These are phyloP conservation scores for Calonectria henricotiae DNA, from an alignment of 2,329 filamentous ascomycete species.

Conservation along the genomic window DNA sequence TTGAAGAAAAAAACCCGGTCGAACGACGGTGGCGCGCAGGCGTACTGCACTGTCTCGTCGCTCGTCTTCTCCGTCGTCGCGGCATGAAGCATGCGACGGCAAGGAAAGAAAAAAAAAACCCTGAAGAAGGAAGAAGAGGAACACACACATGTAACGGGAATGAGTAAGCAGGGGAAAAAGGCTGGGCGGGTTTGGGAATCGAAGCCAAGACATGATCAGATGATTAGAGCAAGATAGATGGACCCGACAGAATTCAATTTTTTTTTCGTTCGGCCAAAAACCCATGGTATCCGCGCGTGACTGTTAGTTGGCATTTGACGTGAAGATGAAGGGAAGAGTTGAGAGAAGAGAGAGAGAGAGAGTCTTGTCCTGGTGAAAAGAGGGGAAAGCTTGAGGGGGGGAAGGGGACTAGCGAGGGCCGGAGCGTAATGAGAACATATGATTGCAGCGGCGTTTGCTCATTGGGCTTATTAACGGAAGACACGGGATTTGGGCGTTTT, in stretches of 20 bases:
- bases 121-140: neutral
- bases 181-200: neutral
- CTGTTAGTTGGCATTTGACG: no score
- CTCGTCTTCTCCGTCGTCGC: neutral
- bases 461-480: constrained; percentile 16
- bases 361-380: neutral
- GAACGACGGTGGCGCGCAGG: constrained; percentile 2
- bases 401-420: constrained; percentile 5
- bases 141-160: neutral
- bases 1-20: neutral
- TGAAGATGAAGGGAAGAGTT: neutral
- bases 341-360: neutral
- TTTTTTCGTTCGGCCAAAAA: constrained; percentile 27
- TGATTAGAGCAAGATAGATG: constrained; percentile 38
- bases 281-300: neutral
- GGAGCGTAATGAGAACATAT: neutral
- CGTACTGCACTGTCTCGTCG: neutral
- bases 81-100: neutral
- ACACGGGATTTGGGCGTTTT: constrained; percentile 1
- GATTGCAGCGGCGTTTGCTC: neutral
- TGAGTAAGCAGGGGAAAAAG: constrained; percentile 14
- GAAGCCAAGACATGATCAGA: constrained; percentile 34
- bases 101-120: neutral
- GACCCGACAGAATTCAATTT: constrained; percentile 29
- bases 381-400: neutral